These are phyloP conservation scores for Neospora caninum DNA, from an alignment of 169 alveolate species.

Conservation along the genomic window DNA sequence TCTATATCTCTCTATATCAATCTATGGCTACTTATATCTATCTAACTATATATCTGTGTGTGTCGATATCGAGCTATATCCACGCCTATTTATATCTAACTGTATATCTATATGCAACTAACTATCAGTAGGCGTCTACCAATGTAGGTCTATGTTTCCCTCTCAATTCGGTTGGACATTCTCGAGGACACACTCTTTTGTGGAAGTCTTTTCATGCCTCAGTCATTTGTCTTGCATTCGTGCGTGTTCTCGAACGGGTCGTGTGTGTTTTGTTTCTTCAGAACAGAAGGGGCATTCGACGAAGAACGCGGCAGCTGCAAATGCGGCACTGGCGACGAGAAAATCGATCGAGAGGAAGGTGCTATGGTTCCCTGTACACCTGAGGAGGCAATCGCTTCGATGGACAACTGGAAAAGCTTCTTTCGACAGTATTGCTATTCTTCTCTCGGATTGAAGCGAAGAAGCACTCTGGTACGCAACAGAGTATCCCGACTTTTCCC, in stretches of 20 bases:
- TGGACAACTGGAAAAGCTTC: not conserved
- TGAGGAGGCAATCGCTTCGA: conserved; percentile 13
- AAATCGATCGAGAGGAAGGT: not conserved
- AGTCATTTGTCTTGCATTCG: too few relatives aligned
- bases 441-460: not conserved
- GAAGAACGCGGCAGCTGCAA: conserved; percentile 6
- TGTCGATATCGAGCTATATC: not conserved
- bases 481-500: too few relatives aligned
- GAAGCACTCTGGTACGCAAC: not conserved
- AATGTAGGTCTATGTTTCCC: not conserved
- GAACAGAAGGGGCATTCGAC: not conserved
- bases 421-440: not conserved
- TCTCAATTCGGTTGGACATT: too few relatives aligned
- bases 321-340: conserved; percentile 25
- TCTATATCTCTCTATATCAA: too few relatives aligned
- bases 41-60: not conserved
- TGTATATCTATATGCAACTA: not conserved
- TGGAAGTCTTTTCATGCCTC: too few relatives aligned
- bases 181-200: too few relatives aligned
- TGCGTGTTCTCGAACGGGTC: too few relatives aligned
- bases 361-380: conserved; percentile 41
- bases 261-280: not conserved
- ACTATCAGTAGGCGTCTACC: not conserved
- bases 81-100: not conserved
- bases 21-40: not conserved